Evolutionary conservation across 176 grass and related monocot species (phyloP).

Genomic region (Zoysia pacifica): DNA sequence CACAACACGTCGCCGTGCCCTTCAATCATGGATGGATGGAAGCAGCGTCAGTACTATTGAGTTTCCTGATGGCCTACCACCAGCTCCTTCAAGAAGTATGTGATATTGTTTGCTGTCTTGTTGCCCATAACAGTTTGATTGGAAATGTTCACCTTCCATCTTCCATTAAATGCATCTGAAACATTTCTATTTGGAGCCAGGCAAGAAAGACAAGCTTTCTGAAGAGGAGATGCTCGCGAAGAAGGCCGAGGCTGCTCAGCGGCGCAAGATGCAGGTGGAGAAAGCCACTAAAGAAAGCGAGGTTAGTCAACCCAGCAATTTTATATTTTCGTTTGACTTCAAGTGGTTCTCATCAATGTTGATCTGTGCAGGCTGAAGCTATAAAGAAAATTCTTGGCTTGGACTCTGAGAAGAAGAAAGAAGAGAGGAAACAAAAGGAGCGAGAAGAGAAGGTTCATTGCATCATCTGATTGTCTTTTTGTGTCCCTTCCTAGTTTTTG

Average conservation of each 20-base stretch:
- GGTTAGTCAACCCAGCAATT: constrained; percentile 29
- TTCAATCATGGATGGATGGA: constrained; percentile 74
- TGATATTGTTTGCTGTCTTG: background rate
- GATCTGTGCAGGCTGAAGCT: constrained; percentile 68
- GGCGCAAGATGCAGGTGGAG: constrained; percentile 73
- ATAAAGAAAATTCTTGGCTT: constrained; percentile 92
- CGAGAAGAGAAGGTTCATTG: constrained; percentile 64
- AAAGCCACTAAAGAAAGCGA: constrained; percentile 75
- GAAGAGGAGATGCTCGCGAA: constrained; percentile 65
- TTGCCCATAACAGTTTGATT: constrained; percentile 8
- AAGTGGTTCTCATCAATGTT: background rate
- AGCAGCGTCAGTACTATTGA: constrained; percentile 53
- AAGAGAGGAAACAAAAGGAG: constrained; percentile 97
- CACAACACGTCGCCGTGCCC: constrained; percentile 70
- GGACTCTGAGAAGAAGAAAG: constrained; percentile 90
- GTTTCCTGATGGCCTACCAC: constrained; percentile 65
- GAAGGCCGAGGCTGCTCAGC: constrained; percentile 76
- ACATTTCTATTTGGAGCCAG: constrained; percentile 39
- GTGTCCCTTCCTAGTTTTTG: background rate
- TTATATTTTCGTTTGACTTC: background rate
- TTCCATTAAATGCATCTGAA: constrained; percentile 15
- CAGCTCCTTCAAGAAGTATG: constrained; percentile 65
- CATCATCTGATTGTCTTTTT: constrained; percentile 21
- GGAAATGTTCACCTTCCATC: background rate
- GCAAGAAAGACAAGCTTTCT: constrained; percentile 73